Base-by-base conservation (phyloP, 2,329 filamentous ascomycete species). In the Sclerotinia nivalis region DNA sequence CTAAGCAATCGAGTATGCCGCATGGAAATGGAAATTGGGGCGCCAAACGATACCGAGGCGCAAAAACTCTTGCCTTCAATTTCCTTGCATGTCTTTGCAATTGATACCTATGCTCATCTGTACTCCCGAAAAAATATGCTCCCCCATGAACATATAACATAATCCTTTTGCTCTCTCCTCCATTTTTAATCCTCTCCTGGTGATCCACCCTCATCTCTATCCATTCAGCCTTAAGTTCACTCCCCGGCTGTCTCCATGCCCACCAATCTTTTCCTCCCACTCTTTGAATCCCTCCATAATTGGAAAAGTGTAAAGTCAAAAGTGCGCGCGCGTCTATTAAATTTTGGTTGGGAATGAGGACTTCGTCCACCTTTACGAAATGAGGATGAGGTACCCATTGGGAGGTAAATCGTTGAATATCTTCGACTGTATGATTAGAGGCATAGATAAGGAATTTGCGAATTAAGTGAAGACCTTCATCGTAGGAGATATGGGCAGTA, bases 101-200 rank as follows among this genome's bases (percentile, higher is more conserved):
- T 84, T 98, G 95, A 81, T 98, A 98, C n/a, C 96, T 89, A 82
- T 98, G 96, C 80, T 97, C 94, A 78, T 97, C 94, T 50, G 97
- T 90, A 75, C 93, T 96, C 20, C 96, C 95, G 79, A 99, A 98
- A 81, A 90, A 99, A 81, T 97, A 98, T 28, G 92, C 95, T 9
- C 95, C 95, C 20, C 96, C 96, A 77, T 98, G 96, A 31, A 98
- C 85, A 80, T 98, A 98, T 34, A 99, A 83, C 87, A 98, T 97
- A 70, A 97, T 89, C 66, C 93, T 88, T 74, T 89, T 89, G 25
- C 87, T 86, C 31, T 85, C 84, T 62, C 88, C 86, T 22, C 82
- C 82, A 0, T 82, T 81, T 76, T 86, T 87, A 78, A 89, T 90
- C 70, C 93, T 88, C 77, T 91, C 89, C 71, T 90, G 84, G 77